A percentile compares a stretch with the other conserved stretches of the same genome.
phyloP scores from a whole-genome alignment of 176 grass and related monocot genomes.

The Oryza meyeriana region DNA sequence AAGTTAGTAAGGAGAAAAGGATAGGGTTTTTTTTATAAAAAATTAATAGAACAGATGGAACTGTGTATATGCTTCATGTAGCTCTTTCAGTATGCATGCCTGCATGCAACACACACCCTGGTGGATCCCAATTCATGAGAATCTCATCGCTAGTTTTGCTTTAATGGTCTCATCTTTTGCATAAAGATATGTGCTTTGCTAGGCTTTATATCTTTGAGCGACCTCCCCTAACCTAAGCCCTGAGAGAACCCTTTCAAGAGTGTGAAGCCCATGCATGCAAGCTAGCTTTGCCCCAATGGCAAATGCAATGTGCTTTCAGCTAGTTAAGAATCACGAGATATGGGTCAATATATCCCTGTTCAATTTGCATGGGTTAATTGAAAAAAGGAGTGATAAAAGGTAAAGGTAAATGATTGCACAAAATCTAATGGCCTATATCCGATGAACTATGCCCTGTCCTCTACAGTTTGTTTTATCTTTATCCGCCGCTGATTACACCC shows the following conservation, averaged over 20 bases:
- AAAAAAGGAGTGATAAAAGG: neutral
- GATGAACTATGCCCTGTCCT: constrained; percentile 36
- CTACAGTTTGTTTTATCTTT: constrained; percentile 34
- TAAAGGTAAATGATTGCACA: constrained; percentile 27
- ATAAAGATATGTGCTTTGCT: constrained; percentile 49
- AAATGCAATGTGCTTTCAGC: constrained; percentile 48
- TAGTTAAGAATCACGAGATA: constrained; percentile 42
- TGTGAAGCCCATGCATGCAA: constrained; percentile 30
- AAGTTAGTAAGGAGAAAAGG: neutral
- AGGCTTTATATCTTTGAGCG: constrained; percentile 51
- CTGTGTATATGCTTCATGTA: constrained; percentile 6
- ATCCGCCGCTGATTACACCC: constrained; percentile 36
- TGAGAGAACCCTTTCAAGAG: constrained; percentile 41
- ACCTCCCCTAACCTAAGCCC: constrained; percentile 24
- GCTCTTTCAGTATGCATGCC: constrained; percentile 24
- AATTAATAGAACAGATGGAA: neutral
- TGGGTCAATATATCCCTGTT: neutral
- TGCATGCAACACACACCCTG: constrained; percentile 31
- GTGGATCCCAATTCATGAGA: constrained; percentile 56
- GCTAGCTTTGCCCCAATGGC: constrained; percentile 31
- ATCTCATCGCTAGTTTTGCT: constrained; percentile 55
- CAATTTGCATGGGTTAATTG: constrained; percentile 19
- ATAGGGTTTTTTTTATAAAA: neutral
- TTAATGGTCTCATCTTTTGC: constrained; percentile 51
- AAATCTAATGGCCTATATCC: constrained; percentile 34